phyloP scores from a whole-genome alignment of 2,329 filamentous ascomycete genomes.

The Zelopaecilomyces penicillatus region DNA sequence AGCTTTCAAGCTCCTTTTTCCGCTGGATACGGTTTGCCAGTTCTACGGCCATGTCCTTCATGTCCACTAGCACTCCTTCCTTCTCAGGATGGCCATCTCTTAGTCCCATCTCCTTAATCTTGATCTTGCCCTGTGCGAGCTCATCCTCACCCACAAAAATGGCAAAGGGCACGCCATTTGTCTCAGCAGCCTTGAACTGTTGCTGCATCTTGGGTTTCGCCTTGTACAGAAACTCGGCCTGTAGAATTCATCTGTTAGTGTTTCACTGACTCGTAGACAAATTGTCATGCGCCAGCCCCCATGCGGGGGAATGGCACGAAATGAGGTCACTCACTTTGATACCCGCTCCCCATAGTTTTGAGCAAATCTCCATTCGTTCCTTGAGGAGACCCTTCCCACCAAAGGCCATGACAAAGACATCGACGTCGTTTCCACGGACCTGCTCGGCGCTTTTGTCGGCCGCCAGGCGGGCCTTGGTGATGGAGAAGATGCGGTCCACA shows the following conservation, averaged over 20 bases:
- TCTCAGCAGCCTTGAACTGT: constrained; percentile 88
- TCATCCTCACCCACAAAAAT: constrained; percentile 91
- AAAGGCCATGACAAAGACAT: constrained; percentile 93
- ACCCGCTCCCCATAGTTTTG: constrained; percentile 73
- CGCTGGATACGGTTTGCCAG: constrained; percentile 41
- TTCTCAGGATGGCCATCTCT: constrained; percentile 81
- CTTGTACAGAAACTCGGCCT: constrained; percentile 82
- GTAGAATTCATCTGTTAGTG: constrained; percentile 20
- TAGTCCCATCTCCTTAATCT: constrained; percentile 71
- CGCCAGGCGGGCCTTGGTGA: constrained; percentile 70
- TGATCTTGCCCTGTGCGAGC: constrained; percentile 71
- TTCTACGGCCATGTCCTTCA: constrained; percentile 54
- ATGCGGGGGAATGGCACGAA: neutral
- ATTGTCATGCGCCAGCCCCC: too few species aligned
- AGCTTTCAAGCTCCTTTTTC: constrained; percentile 35
- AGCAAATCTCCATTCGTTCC: constrained; percentile 75
- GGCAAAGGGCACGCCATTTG: constrained; percentile 70
- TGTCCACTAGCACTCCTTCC: constrained; percentile 68
- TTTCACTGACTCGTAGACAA: constrained; percentile 3
- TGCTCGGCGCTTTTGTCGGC: constrained; percentile 52
- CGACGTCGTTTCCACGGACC: constrained; percentile 65
- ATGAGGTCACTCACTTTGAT: constrained; percentile 54
- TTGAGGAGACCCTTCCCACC: constrained; percentile 76
- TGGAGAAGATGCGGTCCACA: constrained; percentile 90
- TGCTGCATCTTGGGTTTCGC: constrained; percentile 78